phyloP scores from a whole-genome alignment of 805 yeast genomes.

The Yarrowia sp. region DNA sequence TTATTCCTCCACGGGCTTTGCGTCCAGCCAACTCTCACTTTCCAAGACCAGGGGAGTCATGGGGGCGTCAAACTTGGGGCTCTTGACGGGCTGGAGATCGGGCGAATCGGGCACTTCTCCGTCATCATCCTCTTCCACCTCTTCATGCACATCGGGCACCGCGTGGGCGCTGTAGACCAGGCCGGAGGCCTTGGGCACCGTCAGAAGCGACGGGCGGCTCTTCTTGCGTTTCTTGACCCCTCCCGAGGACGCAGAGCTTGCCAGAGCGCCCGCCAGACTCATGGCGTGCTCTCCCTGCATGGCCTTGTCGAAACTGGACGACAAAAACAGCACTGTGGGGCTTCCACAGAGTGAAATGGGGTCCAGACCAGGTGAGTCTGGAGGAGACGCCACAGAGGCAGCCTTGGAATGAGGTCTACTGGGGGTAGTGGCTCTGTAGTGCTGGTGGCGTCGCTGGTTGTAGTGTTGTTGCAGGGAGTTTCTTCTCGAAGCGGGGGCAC shows the following conservation, averaged over 20 bases:
- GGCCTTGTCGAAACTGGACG: conserved; percentile 24
- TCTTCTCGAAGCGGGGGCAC: conserved; percentile 10
- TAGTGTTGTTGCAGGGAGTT: conserved; percentile 32
- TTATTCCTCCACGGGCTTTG: background rate
- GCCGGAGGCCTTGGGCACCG: conserved; percentile 21
- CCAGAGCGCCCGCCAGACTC: conserved; percentile 19
- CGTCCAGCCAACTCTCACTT: conserved; percentile 29
- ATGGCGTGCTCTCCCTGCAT: conserved; percentile 32
- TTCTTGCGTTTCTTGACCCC: conserved; percentile 36
- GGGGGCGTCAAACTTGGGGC: conserved; percentile 36
- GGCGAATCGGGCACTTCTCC: conserved; percentile 34
- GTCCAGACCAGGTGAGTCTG: conserved; percentile 38
- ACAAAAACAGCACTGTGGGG: conserved; percentile 38
- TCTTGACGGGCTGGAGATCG: conserved; percentile 29
- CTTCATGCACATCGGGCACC: conserved; percentile 33
- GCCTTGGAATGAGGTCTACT: conserved; percentile 29
- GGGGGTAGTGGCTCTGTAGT: conserved; percentile 28
- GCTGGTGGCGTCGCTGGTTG: conserved; percentile 38
- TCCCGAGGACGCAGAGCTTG: conserved; percentile 1
- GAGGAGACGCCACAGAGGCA: conserved; percentile 25
- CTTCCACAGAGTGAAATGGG: conserved; percentile 38
- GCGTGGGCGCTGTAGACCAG: conserved; percentile 6
- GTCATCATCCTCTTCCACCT: conserved; percentile 15
- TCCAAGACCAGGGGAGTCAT: conserved; percentile 34
- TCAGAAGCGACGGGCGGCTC: conserved; percentile 17